A percentile compares a stretch with the other conserved stretches of the same genome.
These are phyloP conservation scores for Mucor velutinosus DNA, from an alignment of 371 early-diverging fungal species.

Conservation along the genomic window DNA sequence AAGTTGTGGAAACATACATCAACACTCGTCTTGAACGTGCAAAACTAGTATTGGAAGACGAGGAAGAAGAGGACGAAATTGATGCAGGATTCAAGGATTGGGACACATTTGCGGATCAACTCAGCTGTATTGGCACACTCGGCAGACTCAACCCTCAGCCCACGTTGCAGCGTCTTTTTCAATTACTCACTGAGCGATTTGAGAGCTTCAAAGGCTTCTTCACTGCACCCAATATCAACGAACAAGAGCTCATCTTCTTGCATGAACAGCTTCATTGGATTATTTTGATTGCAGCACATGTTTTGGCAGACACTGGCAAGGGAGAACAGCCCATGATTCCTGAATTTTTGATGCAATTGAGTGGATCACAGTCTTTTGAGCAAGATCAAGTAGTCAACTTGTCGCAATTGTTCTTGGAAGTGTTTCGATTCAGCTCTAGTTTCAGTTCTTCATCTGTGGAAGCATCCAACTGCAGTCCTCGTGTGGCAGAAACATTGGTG, in stretches of 20 bases:
- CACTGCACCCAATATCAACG: slow-evolving; percentile 4
- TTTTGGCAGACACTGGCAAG: slow-evolving; percentile 67
- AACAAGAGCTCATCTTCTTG: slow-evolving; percentile 37
- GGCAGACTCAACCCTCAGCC: slow-evolving; percentile 64
- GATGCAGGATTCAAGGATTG: slow-evolving; percentile 69
- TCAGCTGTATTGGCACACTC: slow-evolving; percentile 66
- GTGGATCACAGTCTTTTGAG: slow-evolving; percentile 50
- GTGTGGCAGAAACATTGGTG: slow-evolving; percentile 70
- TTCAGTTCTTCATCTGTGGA: slow-evolving; percentile 46
- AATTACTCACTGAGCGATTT: slow-evolving; percentile 54
- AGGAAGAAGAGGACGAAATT: slow-evolving; percentile 62
- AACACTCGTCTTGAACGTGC: slow-evolving; percentile 68
- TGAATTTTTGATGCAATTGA: slow-evolving; percentile 60
- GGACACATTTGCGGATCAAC: slow-evolving; percentile 77
- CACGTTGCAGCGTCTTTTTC: slow-evolving; percentile 50
- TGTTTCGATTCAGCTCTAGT: slow-evolving; percentile 42
- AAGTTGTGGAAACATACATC: slow-evolving; percentile 68
- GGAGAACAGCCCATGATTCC: slow-evolving; percentile 81
- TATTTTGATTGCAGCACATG: slow-evolving; percentile 64
- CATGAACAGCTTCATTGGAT: slow-evolving; percentile 82
- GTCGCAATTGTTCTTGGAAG: slow-evolving; percentile 54
- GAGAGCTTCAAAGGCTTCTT: slow-evolving; percentile 49
- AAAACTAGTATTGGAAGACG: slow-evolving; percentile 50
- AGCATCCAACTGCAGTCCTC: slow-evolving; percentile 72
- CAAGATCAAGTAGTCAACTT: slow-evolving; percentile 63